Base-by-base conservation (phyloP, 305 asterid genomes). In the Fraxinus nigra region DNA sequence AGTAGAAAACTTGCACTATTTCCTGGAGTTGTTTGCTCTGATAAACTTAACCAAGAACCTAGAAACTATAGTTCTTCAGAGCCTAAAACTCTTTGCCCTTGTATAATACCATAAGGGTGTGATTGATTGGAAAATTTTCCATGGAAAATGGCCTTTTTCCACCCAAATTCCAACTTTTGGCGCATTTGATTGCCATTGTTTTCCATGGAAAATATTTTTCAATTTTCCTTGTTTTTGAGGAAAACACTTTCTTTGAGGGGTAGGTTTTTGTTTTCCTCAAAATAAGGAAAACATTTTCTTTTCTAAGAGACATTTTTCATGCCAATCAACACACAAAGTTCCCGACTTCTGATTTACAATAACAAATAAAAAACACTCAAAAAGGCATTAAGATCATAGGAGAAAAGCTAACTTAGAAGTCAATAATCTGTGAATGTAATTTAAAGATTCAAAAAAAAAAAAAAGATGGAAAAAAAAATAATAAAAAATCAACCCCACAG, bases 341-440 rank as follows among this genome's bases (percentile, higher is more conserved):
- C 13, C 0, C 0, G 48, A 63, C n/a, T 83, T 59, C 78, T 48
- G 40, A 59, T 48, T 74, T 69, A 78, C 61, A 26, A 46, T 76
- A 13, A 75, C 28, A 43, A 18, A 46, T 22, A 80, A 46, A 79
- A 43, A 72, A 82, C 7, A 67, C 34, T 56, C 56, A 24, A 32
- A 32, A 79, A 76, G 51, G 72, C 77, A 26, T 9, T 33, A 76
- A 79, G 14, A 69, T 72, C 67, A 5, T 35, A 5, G 20, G 10
- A 73, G 78, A 59, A 26, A 74, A 77, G 65, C 56, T n/a, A 34
- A 4, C 56, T 20, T 35, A 37, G 77, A 9, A 9, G 78, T 80
- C 83, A 11, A 38, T 73, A 61, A 59, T 28, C 73, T 35, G 54
- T 10, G 38, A 59, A 56, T 69, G 69, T 78, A 78, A 80, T 75